Evolutionary conservation across 1,284 basidiomycete species (phyloP), one percentile per base, ranked within the genome.

Genomic region (Lentinus polychrous): DNA sequence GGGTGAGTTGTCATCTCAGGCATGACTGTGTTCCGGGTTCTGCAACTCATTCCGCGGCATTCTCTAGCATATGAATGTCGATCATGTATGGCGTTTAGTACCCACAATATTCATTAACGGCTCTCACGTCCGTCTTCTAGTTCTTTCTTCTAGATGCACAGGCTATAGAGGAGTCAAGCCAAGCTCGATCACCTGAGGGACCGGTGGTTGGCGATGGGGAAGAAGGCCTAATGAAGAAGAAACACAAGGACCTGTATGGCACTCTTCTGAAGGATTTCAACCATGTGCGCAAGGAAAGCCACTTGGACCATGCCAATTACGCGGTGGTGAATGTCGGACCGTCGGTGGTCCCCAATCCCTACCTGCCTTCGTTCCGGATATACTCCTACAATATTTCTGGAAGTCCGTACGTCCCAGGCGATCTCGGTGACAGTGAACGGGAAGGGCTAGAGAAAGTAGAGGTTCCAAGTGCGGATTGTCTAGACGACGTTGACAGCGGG

Each of bases 281-380:
- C 18, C 70, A 71, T 38, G 66, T 88, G 31, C 78, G 79, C 27
- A 76, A 76, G 56, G 64, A 68, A 17, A 62, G 69, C 32, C 69
- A 78, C 49, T 53, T 79, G 40, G 76, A 84, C 61, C 59, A 81
- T 60, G 83, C 81, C 59, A 75, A 86, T 56, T 90, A 83, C 58
- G 78, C 76, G 3, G 80, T 88, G 18, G 76, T 92, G 54, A 91
- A 90, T 60, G 84, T 91, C 27, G 77, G 78, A 33, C 86, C 91
- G 7, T 79, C 86, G 37, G 80, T 94, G 24, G 86, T 95, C 48
- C 93, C 93, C n/a, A 92, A 92, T 44, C 81, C 81, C 15, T 95
- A 89, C 65, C 67, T 89, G 40, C 91, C 94, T 1, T 78, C 84
- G 8, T 82, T 94, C 55, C 73, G 93, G 52, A 74, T 95, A 2